These are phyloP conservation scores for Purpureocillium lavendulum DNA, from an alignment of 2,329 filamentous ascomycete genomes.

Conservation along the genomic window DNA sequence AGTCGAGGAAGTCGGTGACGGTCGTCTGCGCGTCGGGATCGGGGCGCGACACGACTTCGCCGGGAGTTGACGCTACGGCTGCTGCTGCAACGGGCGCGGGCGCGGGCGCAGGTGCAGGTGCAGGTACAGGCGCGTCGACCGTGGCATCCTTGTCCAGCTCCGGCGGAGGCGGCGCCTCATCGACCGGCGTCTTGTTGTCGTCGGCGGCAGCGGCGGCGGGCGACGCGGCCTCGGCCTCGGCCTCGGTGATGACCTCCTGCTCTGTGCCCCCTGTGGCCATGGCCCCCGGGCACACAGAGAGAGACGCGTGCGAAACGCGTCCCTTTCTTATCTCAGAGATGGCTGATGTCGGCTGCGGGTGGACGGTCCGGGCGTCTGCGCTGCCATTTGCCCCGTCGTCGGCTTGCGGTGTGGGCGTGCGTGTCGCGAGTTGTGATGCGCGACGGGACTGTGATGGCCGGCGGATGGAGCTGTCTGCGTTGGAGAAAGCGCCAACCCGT, in stretches of 20 bases:
- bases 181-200: conserved; percentile 13
- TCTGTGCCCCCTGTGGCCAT: conserved; percentile 20
- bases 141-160: conserved; percentile 1
- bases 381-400: conserved; percentile 9
- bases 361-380: conserved; percentile 4
- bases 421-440: conserved; percentile 5
- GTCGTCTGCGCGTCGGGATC: conserved; percentile 62
- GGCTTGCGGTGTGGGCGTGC: background rate
- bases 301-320: conserved; percentile 1
- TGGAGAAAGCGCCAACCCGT: background rate
- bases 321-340: conserved; percentile 1
- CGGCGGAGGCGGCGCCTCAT: no score
- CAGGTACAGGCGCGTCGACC: no score
- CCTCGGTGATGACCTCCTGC: conserved; percentile 12
- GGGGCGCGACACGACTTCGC: conserved; percentile 41
- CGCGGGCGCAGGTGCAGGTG: no score
- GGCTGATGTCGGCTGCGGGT: background rate
- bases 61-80: no score
- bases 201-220: conserved; percentile 18
- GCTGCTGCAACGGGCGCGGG: no score
- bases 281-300: background rate
- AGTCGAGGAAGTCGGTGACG: conserved; percentile 63
- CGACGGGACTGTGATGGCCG: background rate
- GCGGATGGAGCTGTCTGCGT: no score
- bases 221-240: conserved; percentile 15